Evolutionary conservation across 768 basidiomycete genomes (phyloP), one percentile per base, ranked within the genome.

Genomic region (Chalciporus chontae): DNA sequence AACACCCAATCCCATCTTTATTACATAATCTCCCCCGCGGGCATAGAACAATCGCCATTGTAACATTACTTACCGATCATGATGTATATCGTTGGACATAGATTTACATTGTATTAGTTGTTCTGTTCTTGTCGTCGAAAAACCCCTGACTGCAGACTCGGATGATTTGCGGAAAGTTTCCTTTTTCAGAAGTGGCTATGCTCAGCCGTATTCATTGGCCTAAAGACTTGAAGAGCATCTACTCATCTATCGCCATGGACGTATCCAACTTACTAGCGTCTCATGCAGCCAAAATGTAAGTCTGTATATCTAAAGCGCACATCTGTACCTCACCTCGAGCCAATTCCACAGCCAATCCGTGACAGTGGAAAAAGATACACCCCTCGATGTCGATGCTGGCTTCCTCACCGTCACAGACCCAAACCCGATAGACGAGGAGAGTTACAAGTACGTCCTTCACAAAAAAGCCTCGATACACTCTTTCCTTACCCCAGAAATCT

Each of bases 361-460:
- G 32, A 68, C 72, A 29, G 84, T 90, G 48, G 84, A 90, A 65
- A 92, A 89, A 66, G 88, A 90, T 45, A 83, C 79, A 8, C 82
- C 87, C 7, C 78, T 91, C 53, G 82, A 85, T 38, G 74, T 92
- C 51, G 96, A 99, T 70, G 63, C 85, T 5, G 94, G 90, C 4
- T 77, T 87, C 37, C 75, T 99, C 17, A 79, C 87, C 5, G 91
- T 90, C 1, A 90, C 90, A 41, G 95, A 99, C 72, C 77, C 78
- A 18, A 94, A 92, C 66, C 82, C 88, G 11, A 82, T 93, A 55
- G 93, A 97, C 67, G 77, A 79, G 42, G 89, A 91, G 49, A 80
- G 74, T 59, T 96, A 98, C 77, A 71, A 76, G 93, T 94, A 53
- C 57, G 83, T 69, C n/a, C 2, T 11, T 13, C 2, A 26, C 26